Evolutionary conservation across 768 basidiomycete genomes (phyloP), one percentile per base, ranked within the genome.

Genomic region (Boletellus sp.): DNA sequence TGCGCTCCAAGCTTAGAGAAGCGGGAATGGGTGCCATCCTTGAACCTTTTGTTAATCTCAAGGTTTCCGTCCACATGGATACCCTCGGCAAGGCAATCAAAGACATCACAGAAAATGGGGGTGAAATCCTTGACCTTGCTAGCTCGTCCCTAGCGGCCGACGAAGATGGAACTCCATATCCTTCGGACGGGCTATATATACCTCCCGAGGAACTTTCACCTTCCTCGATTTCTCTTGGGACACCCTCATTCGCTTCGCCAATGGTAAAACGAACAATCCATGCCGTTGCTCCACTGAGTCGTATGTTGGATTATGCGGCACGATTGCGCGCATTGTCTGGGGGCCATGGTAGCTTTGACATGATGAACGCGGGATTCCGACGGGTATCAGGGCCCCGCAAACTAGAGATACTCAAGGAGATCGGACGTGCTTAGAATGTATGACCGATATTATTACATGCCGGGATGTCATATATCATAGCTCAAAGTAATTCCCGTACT

Each of bases 31-130:
- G 90, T 1, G 75, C 86, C 3, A 66, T 94, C 37, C 75, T 91
- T 66, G 91, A 94, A 61, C 90, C 92, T 10, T 93, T 80, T 55
- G 76, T 90, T 22, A 70, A 71, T 26, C 70, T 91, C 55, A 90
- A 83, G 56, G 75, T 90, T 40, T 79, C 78, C 15, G 80, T 90
- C 7, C 72, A 74, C 22, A 84, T 85, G 54, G 80, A 83, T 51
- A 74, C 74, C 50, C 71, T 93, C 3, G 90, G 91, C 20, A 87
- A 82, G 58, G 81, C 88, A 19, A 79, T 91, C 40, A 89, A 85
- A 60, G 91, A 94, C 58, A 70, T 94, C n/a, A 87, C 85, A 10
- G 90, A 92, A 62, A 79, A 85, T 52, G 81, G 83, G 2, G 90
- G 87, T n/a, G 88, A 91, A 61, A 72, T 94, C 11, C 67, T 83